Evolutionary conservation across 2,329 filamentous ascomycete genomes (phyloP).

Genomic region (Talaromyces sp.): DNA sequence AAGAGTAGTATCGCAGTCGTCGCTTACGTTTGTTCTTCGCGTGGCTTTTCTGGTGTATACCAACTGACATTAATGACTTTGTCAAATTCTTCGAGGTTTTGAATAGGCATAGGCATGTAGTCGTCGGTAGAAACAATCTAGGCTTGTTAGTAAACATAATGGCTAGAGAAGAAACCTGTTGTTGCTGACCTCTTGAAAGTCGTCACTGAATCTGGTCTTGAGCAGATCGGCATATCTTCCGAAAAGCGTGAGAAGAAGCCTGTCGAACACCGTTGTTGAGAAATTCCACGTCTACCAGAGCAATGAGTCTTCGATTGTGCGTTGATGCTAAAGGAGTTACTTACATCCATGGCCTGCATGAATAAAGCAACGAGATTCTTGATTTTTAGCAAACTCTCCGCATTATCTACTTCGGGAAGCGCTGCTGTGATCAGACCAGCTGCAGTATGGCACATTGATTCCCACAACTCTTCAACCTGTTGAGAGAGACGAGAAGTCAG

Average conservation of each 20-base stretch:
- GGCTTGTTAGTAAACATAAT: background rate
- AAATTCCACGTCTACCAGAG: conserved; percentile 80
- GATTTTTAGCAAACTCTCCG: conserved; percentile 87
- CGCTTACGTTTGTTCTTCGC: conserved; percentile 70
- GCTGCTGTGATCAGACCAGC: conserved; percentile 79
- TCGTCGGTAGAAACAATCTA: conserved; percentile 83
- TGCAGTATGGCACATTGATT: conserved; percentile 90
- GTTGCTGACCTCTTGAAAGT: conserved; percentile 76
- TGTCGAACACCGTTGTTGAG: conserved; percentile 75
- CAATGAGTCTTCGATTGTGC: background rate
- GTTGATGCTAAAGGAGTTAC: conserved; percentile 25
- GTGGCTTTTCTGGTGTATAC: conserved; percentile 80
- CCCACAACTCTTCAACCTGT: conserved; percentile 95
- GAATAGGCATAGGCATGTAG: conserved; percentile 99
- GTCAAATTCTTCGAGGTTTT: conserved; percentile 84
- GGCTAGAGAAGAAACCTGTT: background rate
- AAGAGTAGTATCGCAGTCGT: background rate
- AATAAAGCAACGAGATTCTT: conserved; percentile 92
- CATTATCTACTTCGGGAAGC: conserved; percentile 76
- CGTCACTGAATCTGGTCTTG: conserved; percentile 87
- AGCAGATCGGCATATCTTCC: conserved; percentile 90
- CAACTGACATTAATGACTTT: conserved; percentile 95
- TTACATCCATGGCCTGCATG: conserved; percentile 95
- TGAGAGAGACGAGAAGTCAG: background rate
- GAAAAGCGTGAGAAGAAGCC: conserved; percentile 83